These are phyloP conservation scores for Durio zibethinus DNA, from an alignment of 345 rosid species.

Conservation along the genomic window DNA sequence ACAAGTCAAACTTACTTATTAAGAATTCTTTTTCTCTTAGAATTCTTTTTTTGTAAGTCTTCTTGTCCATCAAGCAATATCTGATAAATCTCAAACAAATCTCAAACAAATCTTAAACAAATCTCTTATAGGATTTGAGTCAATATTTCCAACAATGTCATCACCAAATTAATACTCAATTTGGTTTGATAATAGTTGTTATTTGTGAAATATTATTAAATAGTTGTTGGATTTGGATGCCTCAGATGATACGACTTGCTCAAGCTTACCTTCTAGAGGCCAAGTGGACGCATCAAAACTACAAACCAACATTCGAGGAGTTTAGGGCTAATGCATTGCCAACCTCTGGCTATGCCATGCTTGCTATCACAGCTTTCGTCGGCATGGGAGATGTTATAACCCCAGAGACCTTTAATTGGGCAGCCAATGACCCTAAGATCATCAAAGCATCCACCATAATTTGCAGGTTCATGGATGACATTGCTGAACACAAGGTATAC, in stretches of 20 bases:
- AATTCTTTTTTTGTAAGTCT: too few relatives aligned
- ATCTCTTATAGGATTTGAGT: too few relatives aligned
- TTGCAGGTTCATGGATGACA: constrained; percentile 33
- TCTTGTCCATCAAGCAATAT: too few relatives aligned
- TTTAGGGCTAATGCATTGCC: constrained; percentile 22
- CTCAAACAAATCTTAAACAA: too few relatives aligned
- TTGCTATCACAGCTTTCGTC: constrained; percentile 14
- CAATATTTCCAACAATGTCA: too few relatives aligned
- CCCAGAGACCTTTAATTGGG: constrained; percentile 27
- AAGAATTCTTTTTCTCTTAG: too few relatives aligned
- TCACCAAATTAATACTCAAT: not conserved
- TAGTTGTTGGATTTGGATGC: not conserved
- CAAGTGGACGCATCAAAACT: constrained; percentile 19
- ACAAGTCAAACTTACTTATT: too few relatives aligned
- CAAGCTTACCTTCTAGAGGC: constrained; percentile 29
- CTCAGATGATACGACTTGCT: constrained; percentile 29
- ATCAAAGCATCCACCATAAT: constrained; percentile 16
- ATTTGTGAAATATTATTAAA: not conserved
- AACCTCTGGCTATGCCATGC: constrained; percentile 8
- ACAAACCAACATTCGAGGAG: constrained; percentile 32
- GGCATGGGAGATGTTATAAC: constrained; percentile 28
- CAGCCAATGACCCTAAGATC: constrained; percentile 4
- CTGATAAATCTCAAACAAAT: too few relatives aligned
- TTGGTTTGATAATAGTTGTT: not conserved
- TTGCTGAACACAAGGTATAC: constrained; percentile 22